These are phyloP conservation scores for Apocynum venetum DNA, from an alignment of 257 asterid genomes.

Conservation along the genomic window DNA sequence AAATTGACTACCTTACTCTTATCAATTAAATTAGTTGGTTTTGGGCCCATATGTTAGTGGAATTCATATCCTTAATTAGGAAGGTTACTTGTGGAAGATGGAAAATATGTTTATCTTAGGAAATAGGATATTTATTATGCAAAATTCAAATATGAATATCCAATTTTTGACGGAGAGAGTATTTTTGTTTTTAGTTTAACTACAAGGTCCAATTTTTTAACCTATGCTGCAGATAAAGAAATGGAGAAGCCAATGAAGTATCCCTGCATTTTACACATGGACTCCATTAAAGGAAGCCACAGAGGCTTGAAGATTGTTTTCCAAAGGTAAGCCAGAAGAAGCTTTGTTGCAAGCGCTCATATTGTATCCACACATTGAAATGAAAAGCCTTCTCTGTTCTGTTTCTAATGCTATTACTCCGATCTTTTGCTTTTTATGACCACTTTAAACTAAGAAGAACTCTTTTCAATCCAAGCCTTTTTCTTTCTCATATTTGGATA, in stretches of 20 bases:
- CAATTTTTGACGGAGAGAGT: background rate
- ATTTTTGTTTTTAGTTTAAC: background rate
- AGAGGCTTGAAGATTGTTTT: constrained; percentile 56
- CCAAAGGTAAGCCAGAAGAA: constrained; percentile 45
- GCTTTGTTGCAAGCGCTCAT: background rate
- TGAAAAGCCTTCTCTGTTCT: background rate
- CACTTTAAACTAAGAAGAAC: background rate
- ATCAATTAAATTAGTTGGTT: background rate
- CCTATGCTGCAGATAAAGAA: constrained; percentile 48
- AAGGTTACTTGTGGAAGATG: background rate
- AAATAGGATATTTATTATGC: background rate
- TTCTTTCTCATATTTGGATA: background rate
- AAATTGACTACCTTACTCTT: background rate
- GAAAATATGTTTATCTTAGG: background rate
- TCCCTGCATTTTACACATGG: constrained; percentile 91
- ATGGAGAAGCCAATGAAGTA: constrained; percentile 30
- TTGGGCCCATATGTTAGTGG: background rate
- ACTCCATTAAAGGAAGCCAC: constrained; percentile 80
- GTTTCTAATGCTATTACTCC: background rate
- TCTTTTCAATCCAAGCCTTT: background rate
- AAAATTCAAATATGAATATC: background rate
- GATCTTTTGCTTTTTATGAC: background rate
- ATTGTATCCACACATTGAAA: background rate
- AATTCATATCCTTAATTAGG: background rate
- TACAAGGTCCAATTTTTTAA: constrained; percentile 19